A percentile compares a stretch with the other conserved stretches of the same genome.
Evolutionary conservation across 2,329 filamentous ascomycete species (phyloP).

Genomic region (Fusarium transvaalense): DNA sequence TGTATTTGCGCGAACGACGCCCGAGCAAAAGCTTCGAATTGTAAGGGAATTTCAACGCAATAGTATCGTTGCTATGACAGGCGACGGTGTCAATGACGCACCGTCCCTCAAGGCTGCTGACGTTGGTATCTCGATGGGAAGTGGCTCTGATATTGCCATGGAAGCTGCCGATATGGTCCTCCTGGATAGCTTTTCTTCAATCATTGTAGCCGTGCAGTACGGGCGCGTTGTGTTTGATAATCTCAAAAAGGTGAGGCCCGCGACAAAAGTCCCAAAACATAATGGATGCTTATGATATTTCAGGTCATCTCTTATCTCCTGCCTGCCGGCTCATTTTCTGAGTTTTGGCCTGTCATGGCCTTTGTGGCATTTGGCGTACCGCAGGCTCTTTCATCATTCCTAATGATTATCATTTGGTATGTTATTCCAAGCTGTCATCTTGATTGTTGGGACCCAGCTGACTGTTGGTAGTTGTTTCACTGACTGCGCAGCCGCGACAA

Average conservation of each 20-base stretch:
- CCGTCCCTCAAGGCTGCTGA: conserved; percentile 84
- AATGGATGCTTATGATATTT: background rate
- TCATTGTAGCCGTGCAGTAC: conserved; percentile 79
- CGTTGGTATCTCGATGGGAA: conserved; percentile 84
- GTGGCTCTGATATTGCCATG: conserved; percentile 85
- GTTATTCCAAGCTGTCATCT: background rate
- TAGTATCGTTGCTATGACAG: conserved; percentile 84
- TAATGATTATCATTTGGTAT: conserved; percentile 76
- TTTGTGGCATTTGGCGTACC: conserved; percentile 79
- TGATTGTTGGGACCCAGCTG: background rate
- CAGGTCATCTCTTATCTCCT: conserved; percentile 69
- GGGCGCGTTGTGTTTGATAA: conserved; percentile 85
- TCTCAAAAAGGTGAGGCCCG: conserved; percentile 69
- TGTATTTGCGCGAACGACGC: conserved; percentile 80
- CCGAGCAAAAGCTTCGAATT: conserved; percentile 83
- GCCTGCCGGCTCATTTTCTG: conserved; percentile 78
- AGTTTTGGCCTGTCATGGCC: conserved; percentile 82
- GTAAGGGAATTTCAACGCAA: conserved; percentile 79
- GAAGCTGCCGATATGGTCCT: conserved; percentile 86
- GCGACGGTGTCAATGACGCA: conserved; percentile 89
- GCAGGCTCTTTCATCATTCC: conserved; percentile 78
- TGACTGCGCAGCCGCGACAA: conserved; percentile 79
- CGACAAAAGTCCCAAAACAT: accelerated
- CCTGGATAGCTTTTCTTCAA: conserved; percentile 78
- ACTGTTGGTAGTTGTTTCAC: conserved; percentile 72